Evolutionary conservation across 495 filamentous ascomycete species (phyloP).

Genomic region (Friedmanniomyces simplex): DNA sequence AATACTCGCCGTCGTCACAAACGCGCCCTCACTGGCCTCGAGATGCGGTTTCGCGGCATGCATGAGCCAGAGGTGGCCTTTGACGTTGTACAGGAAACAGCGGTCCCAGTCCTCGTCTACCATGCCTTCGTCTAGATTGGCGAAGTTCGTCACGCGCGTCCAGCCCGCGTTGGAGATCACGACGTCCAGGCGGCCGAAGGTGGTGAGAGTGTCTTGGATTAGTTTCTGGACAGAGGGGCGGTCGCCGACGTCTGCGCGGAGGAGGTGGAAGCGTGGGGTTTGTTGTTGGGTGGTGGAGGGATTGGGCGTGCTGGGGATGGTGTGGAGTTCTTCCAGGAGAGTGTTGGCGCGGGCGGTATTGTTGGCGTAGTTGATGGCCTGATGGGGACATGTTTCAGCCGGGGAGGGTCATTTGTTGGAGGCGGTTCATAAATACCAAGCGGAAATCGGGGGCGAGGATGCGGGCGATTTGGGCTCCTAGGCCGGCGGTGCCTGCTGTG

Average conservation of each 20-base stretch:
- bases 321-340: constrained; percentile 37
- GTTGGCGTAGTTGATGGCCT: constrained; percentile 44
- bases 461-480: constrained; percentile 44
- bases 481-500: constrained; percentile 46
- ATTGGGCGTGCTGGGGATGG: constrained; percentile 16
- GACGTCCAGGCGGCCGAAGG: constrained; percentile 43
- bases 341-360: constrained; percentile 35
- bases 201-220: constrained; percentile 33
- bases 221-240: constrained; percentile 36
- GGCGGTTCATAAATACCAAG: constrained; percentile 25
- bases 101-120: constrained; percentile 47
- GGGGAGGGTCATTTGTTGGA: too few relatives aligned
- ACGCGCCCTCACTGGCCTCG: constrained; percentile 40
- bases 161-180: constrained; percentile 49
- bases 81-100: constrained; percentile 50
- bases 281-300: neutral
- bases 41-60: constrained; percentile 39
- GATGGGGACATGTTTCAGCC: neutral
- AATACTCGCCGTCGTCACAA: constrained; percentile 43
- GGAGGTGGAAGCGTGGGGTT: constrained; percentile 30
- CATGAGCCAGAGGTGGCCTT: constrained; percentile 46
- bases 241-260: constrained; percentile 43
- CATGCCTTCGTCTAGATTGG: constrained; percentile 44
- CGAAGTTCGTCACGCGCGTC: constrained; percentile 42
- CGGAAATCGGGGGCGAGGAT: constrained; percentile 40